A percentile compares a stretch with the other conserved stretches of the same genome.
Conservation (phyloP, 805 yeast species). For the Yarrowia sp. region DNA sequence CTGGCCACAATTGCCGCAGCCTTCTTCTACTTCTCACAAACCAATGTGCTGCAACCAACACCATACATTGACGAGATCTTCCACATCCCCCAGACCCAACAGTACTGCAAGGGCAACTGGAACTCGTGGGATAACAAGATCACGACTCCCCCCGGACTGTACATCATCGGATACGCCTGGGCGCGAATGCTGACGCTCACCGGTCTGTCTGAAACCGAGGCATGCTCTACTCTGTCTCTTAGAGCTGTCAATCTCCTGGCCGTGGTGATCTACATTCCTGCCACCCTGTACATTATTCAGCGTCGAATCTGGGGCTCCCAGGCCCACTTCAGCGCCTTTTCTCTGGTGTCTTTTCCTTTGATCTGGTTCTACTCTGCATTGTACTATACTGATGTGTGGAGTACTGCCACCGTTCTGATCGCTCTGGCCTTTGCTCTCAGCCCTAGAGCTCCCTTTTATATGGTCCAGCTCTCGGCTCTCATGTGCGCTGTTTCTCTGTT, state of each 20-base stretch:
- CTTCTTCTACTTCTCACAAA: conserved; percentile 12
- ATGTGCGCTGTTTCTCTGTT: conserved; percentile 68
- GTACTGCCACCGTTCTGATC: conserved; percentile 70
- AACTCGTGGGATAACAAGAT: conserved; percentile 83
- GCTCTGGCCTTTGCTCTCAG: conserved; percentile 54
- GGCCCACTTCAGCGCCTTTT: conserved; percentile 51
- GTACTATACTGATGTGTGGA: conserved; percentile 95
- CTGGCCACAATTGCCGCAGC: conserved; percentile 26
- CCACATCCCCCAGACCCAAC: conserved; percentile 80
- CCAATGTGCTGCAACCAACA: conserved; percentile 27
- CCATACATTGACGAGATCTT: conserved; percentile 71
- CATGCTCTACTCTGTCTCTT: conserved; percentile 52
- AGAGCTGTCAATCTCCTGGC: conserved; percentile 65
- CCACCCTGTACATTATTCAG: conserved; percentile 51
- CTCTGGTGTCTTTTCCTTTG: conserved; percentile 68
- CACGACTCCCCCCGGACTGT: conserved; percentile 96
- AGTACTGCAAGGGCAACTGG: conserved; percentile 68
- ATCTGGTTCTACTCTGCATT: conserved; percentile 74
- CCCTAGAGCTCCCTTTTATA: conserved; percentile 41
- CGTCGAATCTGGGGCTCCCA: conserved; percentile 48
- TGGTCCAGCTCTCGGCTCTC: conserved; percentile 56
- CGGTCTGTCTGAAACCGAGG: conserved; percentile 43
- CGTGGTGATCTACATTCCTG: conserved; percentile 50
- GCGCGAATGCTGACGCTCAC: conserved; percentile 42
- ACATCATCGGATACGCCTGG: conserved; percentile 56